Evolutionary conservation across 1,139 yeast genomes (phyloP), one percentile per base, ranked within the genome.

Genomic region (Yamadazyma trypodendri): DNA sequence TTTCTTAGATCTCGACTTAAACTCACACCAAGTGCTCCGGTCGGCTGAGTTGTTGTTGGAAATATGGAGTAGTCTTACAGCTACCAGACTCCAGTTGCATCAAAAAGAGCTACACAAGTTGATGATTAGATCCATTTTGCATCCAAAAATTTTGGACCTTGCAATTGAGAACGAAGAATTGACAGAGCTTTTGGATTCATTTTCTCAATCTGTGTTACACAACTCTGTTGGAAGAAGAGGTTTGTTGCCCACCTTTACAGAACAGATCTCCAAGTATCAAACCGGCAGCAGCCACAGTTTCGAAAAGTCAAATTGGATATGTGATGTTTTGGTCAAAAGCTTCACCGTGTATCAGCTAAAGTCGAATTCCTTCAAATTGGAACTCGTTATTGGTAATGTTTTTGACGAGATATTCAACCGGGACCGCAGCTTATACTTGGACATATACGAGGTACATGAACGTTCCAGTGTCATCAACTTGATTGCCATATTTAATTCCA

Each of bases 201-300:
- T 80, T 38, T 65, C 76, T 5, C 38, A 51, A 3, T 68, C 76
- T 1, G 65, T 81, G 2, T 61, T 84, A 42, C 51, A 61, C 2
- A 70, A 72, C 39, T 63, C 94, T 1, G 68, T 59, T 38, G 81
- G 86, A 0, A 75, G 96, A 58, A 75, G 95, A 48, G 72, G 85
- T 10, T 61, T 89, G 11, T 61, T 87, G 20, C 92, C 96, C 0
- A 52, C 71, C 0, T 56, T 88, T 17, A 68, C 84, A 3, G 55
- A 55, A 22, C 52, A 61, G 15, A 44, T 84, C 9, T 64, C 71
- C 3, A 52, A 56, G 3, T 72, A 63, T 42, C 81, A 77, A 48
- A 40, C 65, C 2, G 42, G 49, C 1, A 39, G 58, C 21, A 45
- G 55, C 0, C 47, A 45, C 0, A 42, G 43, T 2, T 74, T 79